Evolutionary conservation across 345 rosid species (phyloP), one percentile per base, ranked within the genome.

Genomic region (Aquilaria yunnanensis): DNA sequence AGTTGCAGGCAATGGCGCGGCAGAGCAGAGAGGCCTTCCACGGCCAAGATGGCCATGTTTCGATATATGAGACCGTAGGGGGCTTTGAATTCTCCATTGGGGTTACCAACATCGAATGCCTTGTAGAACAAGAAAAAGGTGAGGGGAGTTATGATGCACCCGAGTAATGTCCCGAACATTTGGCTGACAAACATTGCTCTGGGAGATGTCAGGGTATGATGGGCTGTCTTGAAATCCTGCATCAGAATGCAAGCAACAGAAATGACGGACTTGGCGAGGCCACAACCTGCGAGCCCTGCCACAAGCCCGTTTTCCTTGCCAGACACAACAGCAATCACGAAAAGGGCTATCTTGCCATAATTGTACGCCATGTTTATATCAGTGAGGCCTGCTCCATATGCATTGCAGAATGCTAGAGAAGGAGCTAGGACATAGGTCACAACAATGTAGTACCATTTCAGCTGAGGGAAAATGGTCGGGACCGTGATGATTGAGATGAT

Each of bases 321-420:
- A 0, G 98, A 64, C 46, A 84, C 33, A 14, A 97, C 97, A 0
- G 96, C 98, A 5, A 93, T 56, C 12, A 87, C 77, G 46, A 93
- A 93, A 5, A 93, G 80, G 47, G 97, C 98, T 23, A 93, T 85
- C 75, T 93, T 93, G 4, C 96, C 96, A n/a, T 93, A 93, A 72
- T 93, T 93, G 63, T 89, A 89, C 47, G 96, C 97, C 98, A 93
- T 89, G 89, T 93, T 93, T 2, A 87, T 85, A 70, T 93, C 98
- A 0, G 98, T 93, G 12, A 93, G 94, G 12, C 98, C 98, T 2
- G 98, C 87, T 47, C 98, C 97, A 54, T 89, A 92, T 3, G 97
- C 97, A 54, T 89, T 89, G 81, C 98, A 92, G 75, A 92, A 92
- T 3, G 98, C 83, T 2, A 93, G 81, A 49, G 94, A 85, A 16